Percentiles rank a stretch among this genome's conserved stretches.
Conservation (phyloP, 345 rosid genomes). For the Nephelium lappaceum region DNA sequence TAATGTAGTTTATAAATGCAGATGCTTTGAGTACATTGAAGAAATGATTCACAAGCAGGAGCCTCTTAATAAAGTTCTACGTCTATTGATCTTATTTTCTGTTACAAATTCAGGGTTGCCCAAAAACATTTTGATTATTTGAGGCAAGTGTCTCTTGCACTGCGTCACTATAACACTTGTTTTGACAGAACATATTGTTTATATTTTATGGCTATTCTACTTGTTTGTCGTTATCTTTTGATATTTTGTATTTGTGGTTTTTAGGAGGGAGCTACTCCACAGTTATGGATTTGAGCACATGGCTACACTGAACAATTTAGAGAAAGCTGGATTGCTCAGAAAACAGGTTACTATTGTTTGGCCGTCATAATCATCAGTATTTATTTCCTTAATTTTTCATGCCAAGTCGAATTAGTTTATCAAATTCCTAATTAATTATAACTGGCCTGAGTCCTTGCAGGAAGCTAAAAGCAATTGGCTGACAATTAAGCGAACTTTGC, state of each 20-base stretch:
- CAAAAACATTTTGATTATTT: constrained; percentile 87
- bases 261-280: constrained; percentile 94
- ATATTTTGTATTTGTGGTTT: constrained; percentile 28
- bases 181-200: neutral
- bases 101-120: constrained; percentile 89
- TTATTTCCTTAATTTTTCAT: constrained; percentile 20
- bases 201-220: neutral
- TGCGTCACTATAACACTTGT: neutral
- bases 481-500: constrained; percentile 78
- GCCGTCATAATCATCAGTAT: neutral
- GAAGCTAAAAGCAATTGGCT: constrained; percentile 90
- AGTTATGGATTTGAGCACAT: constrained; percentile 98
- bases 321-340: constrained; percentile 87
- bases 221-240: constrained; percentile 15
- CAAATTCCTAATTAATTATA: constrained; percentile 12
- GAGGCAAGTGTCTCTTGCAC: constrained; percentile 60
- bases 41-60: constrained; percentile 98
- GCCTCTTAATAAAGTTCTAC: constrained; percentile 73
- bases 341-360: constrained; percentile 66
- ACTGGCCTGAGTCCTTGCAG: constrained; percentile 49
- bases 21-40: constrained; percentile 96
- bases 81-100: constrained; percentile 79
- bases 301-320: constrained; percentile 76
- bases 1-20: constrained; percentile 40
- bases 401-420: constrained; percentile 4